Evolutionary conservation across 495 filamentous ascomycete species (phyloP), one percentile per base, ranked within the genome.

Genomic region (Penicillium arizonense): DNA sequence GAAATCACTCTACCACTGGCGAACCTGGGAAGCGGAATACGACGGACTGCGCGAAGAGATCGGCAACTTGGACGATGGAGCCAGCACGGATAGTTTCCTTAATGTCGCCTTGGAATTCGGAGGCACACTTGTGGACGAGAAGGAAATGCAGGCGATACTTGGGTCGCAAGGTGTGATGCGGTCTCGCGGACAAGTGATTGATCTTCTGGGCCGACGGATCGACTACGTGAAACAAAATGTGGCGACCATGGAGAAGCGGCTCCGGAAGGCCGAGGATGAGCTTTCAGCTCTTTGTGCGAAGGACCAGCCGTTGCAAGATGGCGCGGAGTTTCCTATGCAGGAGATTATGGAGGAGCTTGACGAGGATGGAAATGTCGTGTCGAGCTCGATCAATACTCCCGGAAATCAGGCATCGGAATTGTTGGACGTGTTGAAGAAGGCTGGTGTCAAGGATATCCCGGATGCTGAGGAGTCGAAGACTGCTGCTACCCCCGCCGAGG

Each of bases 261-360:
- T 96, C 7, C 78, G 82, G 44, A 67, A 70, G 3, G 85, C 81
- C 5, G 85, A 96, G 70, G 77, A 87, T 50, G 85, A 85, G 58
- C 70, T 93, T 11, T 77, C 79, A 5, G 79, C 78, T 4, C 54
- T 83, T 18, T 61, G 77, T 38, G 44, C 49, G 4, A 42, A 41
- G 10, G 70, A 70, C 12, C 63, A 63, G 21, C 36, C 66, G 8
- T n/a, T 26, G 0, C 62, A 64, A 34, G 44, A 49, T 8, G 59
- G 53, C 8, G 46, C 58, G 10, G 69, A 85, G 52, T 65, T 91
- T 40, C 87, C 90, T 3, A 77, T 96, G 46, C 88, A 83, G 18
- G 93, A 97, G 47, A 97, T 98, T 53, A 70, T 85, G 37, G 93
- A 98, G 68, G 87, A 96, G 71, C 74, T 98, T 40, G 94, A 98